Base-by-base conservation (phyloP, 1,284 basidiomycete species). In the Ganoderma boninense region DNA sequence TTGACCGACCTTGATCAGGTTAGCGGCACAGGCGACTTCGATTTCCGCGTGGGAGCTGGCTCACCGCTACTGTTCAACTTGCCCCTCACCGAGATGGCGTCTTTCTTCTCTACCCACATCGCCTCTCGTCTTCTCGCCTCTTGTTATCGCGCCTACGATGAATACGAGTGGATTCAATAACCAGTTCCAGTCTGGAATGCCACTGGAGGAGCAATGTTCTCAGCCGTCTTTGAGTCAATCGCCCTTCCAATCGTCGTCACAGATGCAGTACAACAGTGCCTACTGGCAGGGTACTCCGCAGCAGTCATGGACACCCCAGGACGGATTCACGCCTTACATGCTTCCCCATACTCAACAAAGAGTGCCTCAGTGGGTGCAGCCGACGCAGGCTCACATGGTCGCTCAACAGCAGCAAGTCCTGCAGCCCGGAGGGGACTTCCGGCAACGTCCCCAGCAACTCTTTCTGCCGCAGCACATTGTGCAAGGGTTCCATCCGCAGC, bases 301-400 rank as follows among this genome's bases (percentile, higher is more conserved):
- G 14, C 59, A 42, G 40, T 7, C 29, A 10, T 62, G 60, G 60
- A 5, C 16, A 26, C 42, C 13, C 10, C 60, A 42, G 60, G 60
- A 40, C 10, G 2, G 40, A 42, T 62, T 42, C 40, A n/a, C 35
- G 38, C 38, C 57, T 40, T 20, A 29, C 29, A 13, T 35, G 23
- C 54, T 35, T 8, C 54, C 54, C 7, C 29, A 29, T 7, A 8
- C 16, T 23, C 54, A 57, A 32, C 54, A 18, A 10, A 20, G 57
- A 40, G 11, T 42, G n/a, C 60, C 60, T 14, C 60, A 7, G 14
- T 62, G 60, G 60, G 8, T 60, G 8, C 57, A 60, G 57, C 57
- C 23, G 56, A 10, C 26, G 6, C 49, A 52, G 20, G 20, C 49
- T 23, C 49, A 52, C 3, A 20, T n/a, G 20, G n/a, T 54, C 49